A percentile compares a stretch with the other conserved stretches of the same genome.
phyloP scores from a whole-genome alignment of 495 filamentous ascomycete genomes.

The Barbatosphaeria neglecta region DNA sequence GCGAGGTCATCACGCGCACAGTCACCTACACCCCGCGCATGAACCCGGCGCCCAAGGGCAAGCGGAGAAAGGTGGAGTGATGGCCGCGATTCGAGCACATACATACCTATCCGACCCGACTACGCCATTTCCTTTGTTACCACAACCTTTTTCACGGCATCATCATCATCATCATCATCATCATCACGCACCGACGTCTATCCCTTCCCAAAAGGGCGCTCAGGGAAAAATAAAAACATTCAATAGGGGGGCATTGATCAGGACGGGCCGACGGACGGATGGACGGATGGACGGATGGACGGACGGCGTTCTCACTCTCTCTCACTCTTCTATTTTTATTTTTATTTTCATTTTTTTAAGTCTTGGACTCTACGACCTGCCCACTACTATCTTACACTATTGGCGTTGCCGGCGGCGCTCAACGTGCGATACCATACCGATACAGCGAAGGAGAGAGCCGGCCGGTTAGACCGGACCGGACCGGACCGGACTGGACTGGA shows the following conservation, averaged over 20 bases:
- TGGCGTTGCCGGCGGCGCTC: constrained; percentile 1
- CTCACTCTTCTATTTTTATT: not conserved
- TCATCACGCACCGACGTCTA: not conserved
- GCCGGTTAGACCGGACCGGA: too few species aligned
- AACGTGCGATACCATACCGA: constrained; percentile 1
- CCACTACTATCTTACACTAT: too few species aligned
- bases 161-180: not conserved
- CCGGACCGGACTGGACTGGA: too few species aligned
- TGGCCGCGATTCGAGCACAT: not conserved
- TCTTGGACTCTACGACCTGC: too few species aligned
- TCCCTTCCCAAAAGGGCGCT: not conserved
- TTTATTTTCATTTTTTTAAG: not conserved
- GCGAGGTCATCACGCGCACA: constrained; percentile 64
- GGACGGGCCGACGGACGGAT: too few species aligned
- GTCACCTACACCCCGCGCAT: constrained; percentile 63
- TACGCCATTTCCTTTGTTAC: not conserved
- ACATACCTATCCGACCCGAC: not conserved
- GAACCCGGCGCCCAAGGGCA: constrained; percentile 63
- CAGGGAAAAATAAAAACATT: too few species aligned
- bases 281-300: too few species aligned
- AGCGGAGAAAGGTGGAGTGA: constrained; percentile 57
- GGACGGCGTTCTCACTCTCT: not conserved
- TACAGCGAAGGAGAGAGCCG: too few species aligned
- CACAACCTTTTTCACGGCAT: not conserved
- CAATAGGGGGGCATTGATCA: too few species aligned